Percentiles rank a stretch among this genome's conserved stretches.
These are phyloP conservation scores for Carex pumila DNA, from an alignment of 176 grass and related monocot genomes.

Conservation along the genomic window DNA sequence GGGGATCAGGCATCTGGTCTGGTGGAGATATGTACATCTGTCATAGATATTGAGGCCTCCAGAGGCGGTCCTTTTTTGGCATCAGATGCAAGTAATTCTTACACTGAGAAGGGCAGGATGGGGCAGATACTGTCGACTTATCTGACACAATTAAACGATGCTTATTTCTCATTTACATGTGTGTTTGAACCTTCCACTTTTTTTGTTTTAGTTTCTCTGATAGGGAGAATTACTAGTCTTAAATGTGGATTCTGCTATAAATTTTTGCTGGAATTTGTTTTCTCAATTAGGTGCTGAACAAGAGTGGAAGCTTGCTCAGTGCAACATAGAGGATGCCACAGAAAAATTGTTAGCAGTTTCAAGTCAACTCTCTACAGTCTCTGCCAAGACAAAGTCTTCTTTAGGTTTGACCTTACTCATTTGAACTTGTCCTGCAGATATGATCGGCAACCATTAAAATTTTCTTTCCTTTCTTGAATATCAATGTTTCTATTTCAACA, in stretches of 20 bases:
- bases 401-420: conserved; percentile 48
- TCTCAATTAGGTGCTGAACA: conserved; percentile 69
- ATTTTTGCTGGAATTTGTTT: neutral
- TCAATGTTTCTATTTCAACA: neutral
- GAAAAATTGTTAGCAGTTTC: conserved; percentile 68
- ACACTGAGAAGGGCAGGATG: conserved; percentile 47
- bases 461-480: neutral
- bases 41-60: conserved; percentile 93
- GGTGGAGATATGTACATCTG: conserved; percentile 61
- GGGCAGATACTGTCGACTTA: conserved; percentile 86
- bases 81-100: conserved; percentile 56
- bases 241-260: conserved; percentile 8
- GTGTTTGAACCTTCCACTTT: conserved; percentile 31
- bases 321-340: conserved; percentile 79
- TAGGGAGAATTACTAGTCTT: neutral
- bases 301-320: conserved; percentile 71
- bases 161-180: conserved; percentile 83
- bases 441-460: neutral
- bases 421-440: conserved; percentile 1
- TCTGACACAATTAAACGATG: conserved; percentile 60
- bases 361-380: conserved; percentile 61
- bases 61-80: conserved; percentile 72
- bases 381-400: conserved; percentile 62
- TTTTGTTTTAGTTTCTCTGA: conserved; percentile 11
- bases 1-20: conserved; percentile 71